Evolutionary conservation across 23 red algal species (phyloP), one percentile per base, ranked within the genome.

Genomic region (Gracilaria domingensis): DNA sequence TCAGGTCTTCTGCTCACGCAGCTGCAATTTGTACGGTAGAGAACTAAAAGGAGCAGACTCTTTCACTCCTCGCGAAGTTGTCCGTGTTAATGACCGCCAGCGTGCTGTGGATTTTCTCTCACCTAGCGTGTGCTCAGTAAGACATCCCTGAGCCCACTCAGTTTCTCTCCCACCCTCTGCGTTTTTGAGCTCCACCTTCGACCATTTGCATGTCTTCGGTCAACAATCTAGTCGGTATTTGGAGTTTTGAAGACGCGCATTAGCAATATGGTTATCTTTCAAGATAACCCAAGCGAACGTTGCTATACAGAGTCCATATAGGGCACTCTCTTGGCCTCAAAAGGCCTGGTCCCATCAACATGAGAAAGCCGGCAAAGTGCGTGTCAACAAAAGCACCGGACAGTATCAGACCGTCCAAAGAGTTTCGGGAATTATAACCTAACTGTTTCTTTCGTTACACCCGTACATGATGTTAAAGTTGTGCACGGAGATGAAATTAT

Each of bases 211-310:
- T 5, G 20, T 73, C 18, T 14, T 81, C 1, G 45, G 28, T 58
- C 25, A 81, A 33, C 85, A 78, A 35, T 50, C 73, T 6, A 39
- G 35, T 11, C 76, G 88, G 12, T 80, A 76, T 38, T 32, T 83
- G 34, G 0, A 91, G 45, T 91, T 91, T 32, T 91, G 88, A 77
- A 49, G 36, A 38, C 88, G 88, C 40, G 58, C 66, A 5, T 21
- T 91, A 11, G 34, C 44, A 17, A 91, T 91, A 72, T 91, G 88
- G 88, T 5, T 58, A 18, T 72, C 76, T 35, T 91, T 82, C 60
- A 91, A 91, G 39, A 5, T 83, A 44, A 83, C 88, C 62, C 76
- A 81, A 44, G 37, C 54, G 16, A 69, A 73, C 60, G 67, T 91
- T 8, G 75, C 65, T 12, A 2, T 82, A 0, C 79, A 74, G 20